Evolutionary conservation across 2,329 filamentous ascomycete genomes (phyloP), one percentile per base, ranked within the genome.

Genomic region (Claviceps sp.): DNA sequence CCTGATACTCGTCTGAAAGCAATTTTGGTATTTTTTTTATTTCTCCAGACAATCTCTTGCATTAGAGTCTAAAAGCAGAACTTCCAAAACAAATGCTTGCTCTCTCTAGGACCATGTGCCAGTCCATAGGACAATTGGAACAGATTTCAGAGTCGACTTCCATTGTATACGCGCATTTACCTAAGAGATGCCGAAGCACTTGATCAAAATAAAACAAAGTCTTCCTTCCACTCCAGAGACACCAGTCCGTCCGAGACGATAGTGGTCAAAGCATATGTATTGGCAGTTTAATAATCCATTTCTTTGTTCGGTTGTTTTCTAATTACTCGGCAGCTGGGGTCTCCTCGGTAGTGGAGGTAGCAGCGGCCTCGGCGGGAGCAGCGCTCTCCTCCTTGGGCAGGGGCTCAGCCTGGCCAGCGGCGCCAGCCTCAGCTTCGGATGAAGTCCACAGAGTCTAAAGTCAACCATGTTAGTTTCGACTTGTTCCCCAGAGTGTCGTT

Each of bases 361-460:
- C 71, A 54, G 82, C 69, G 58, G 82, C 73, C 63, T 82, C 81
- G 54, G 76, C 66, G 58, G 77, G 72, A 61, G 75, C 73, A 60
- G 79, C 72, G 58, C 73, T 71, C 36, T 68, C 66, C 55, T 70
- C 68, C 64, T 70, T 68, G 52, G 51, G 47, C 24, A 65, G 60
- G 54, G 81, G 70, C 55, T 78, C 71, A 55, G 73, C 69, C 62
- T 78, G 73, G 56, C 70, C 69, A 56, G 71, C 68, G 55, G 70
- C 71, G 58, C 78, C 76, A 61, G 85, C 81, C 79, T 97, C 93
- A 59, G 90, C 88, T 82, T 97, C 93, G 61, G 91, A 97, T 56
- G 91, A 97, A 67, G 93, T 97, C 93, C 93, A 97, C 72, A 97
- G 89, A 61, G 93, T 97, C 90, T 96, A 61, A 46, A 46, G 52